Percentiles rank a stretch among this genome's conserved stretches.
Conservation (phyloP, 2,329 filamentous ascomycete species). For the Grosmannia clavigera region DNA sequence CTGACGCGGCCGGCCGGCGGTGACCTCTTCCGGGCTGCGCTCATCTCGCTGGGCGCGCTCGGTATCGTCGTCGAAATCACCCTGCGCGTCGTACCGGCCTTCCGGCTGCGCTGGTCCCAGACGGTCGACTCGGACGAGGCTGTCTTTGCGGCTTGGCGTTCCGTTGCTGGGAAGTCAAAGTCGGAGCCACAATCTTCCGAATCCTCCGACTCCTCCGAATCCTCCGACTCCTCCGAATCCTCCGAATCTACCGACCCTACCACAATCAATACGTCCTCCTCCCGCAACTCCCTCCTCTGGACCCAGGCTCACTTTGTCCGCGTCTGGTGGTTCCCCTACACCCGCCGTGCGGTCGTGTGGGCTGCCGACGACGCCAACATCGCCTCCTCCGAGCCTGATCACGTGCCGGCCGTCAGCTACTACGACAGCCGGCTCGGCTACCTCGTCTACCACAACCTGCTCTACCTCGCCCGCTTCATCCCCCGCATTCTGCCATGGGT, state of each 20-base stretch:
- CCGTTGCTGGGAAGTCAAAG: too few relatives aligned
- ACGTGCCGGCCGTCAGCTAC: conserved; percentile 53
- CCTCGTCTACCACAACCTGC: conserved; percentile 81
- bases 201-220: not conserved
- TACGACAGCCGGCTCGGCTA: conserved; percentile 77
- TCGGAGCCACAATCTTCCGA: too few relatives aligned
- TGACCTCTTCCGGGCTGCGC: conserved; percentile 76
- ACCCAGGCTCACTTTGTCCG: conserved; percentile 76
- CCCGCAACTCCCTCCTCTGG: conserved; percentile 57
- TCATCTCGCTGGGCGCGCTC: conserved; percentile 78
- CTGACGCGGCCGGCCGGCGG: conserved; percentile 57
- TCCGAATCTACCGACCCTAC: not conserved
- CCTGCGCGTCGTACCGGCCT: conserved; percentile 66
- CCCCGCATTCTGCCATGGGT: conserved; percentile 75
- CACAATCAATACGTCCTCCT: not conserved
- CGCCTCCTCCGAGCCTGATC: conserved; percentile 19
- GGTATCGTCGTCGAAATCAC: conserved; percentile 87
- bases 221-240: not conserved
- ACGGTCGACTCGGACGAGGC: conserved; percentile 57
- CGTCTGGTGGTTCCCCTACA: conserved; percentile 97
- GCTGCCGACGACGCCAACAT: conserved; percentile 64
- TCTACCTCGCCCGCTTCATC: conserved; percentile 66
- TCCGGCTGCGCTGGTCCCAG: conserved; percentile 80
- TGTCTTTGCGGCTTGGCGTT: conserved; percentile 52
- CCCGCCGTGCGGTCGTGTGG: conserved; percentile 79